phyloP scores from a whole-genome alignment of 2,329 filamentous ascomycete genomes.

The Pseudogymnoascus sp. region DNA sequence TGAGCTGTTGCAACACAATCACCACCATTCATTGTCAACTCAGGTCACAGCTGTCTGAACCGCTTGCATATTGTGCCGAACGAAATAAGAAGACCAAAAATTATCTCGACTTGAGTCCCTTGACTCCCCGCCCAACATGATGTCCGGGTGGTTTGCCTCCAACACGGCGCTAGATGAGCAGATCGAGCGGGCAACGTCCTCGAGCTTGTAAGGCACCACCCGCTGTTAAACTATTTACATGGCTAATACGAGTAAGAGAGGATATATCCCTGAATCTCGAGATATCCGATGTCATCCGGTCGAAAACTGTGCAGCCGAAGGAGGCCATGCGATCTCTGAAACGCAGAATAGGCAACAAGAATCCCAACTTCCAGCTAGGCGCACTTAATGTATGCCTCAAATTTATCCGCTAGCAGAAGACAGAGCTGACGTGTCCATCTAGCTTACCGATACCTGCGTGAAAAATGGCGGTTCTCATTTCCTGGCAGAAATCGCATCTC shows the following conservation, averaged over 20 bases:
- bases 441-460: constrained; percentile 95
- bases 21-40: constrained; percentile 4
- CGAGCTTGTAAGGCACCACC: constrained; percentile 65
- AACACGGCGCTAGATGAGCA: constrained; percentile 93
- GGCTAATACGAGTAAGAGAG: constrained; percentile 51
- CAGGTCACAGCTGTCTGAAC: neutral
- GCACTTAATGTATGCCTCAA: constrained; percentile 65
- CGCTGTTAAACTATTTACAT: neutral
- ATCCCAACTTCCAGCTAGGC: constrained; percentile 92
- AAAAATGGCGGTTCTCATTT: constrained; percentile 98
- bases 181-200: constrained; percentile 89
- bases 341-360: constrained; percentile 90
- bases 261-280: constrained; percentile 96
- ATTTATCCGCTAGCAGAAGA: neutral
- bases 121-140: constrained; percentile 43
- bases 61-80: neutral
- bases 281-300: constrained; percentile 94
- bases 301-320: constrained; percentile 93
- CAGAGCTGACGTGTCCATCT: constrained; percentile 11
- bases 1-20: neutral
- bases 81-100: neutral
- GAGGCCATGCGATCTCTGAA: constrained; percentile 97
- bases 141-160: constrained; percentile 96
- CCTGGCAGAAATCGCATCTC: constrained; percentile 85
- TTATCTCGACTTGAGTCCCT: neutral